Base-by-base conservation (phyloP, 148 eudicot species). In the Mesembryanthemum crystallinum region DNA sequence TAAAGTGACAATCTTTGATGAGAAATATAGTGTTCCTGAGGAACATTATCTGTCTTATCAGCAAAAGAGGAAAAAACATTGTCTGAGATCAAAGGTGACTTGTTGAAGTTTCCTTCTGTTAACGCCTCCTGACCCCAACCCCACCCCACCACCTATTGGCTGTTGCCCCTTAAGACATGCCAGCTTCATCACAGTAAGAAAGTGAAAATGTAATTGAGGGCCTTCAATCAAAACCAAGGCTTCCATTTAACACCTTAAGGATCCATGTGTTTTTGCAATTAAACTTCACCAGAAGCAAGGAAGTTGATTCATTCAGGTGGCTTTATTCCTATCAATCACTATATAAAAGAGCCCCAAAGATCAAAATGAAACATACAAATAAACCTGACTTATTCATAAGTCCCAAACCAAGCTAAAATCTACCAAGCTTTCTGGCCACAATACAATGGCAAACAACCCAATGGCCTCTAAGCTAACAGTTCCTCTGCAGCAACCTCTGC, bases 271-370 rank as follows among this genome's bases (percentile, higher is more conserved):
- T 37, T 64, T 75, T 58, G 57, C 27, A 73, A 49, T 18, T 77
- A 43, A 68, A 78, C 72, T 72, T 45, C 42, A 25, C n/a, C 57
- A 20, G 74, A 81, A 81, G 83, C 80, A 81, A 81, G 83, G 83
- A 81, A 81, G 83, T 81, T 73, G 80, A 81, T 81, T 81, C 83
- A 81, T 81, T 81, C 83, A 81, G 24, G n/a, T 72, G n/a, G 11
- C 83, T 77, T 81, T 81, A 81, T 77, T 77, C 80, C 74, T 37
- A 20, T 67, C 8, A 42, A 52, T 35, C 54, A 17, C 77, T 81
- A 81, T 81, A 77, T 23, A 81, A 72, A 3, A 2, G 20, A 8
- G 12, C 37, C n/a, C 35, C 24, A 33, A 21, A 45, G 18, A 14
- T 76, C 5, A 13, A 20, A 21, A 73, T 57, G 3, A 67, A 72